Base-by-base conservation (phyloP, 441 rosid species). In the Aleurites moluccanus region DNA sequence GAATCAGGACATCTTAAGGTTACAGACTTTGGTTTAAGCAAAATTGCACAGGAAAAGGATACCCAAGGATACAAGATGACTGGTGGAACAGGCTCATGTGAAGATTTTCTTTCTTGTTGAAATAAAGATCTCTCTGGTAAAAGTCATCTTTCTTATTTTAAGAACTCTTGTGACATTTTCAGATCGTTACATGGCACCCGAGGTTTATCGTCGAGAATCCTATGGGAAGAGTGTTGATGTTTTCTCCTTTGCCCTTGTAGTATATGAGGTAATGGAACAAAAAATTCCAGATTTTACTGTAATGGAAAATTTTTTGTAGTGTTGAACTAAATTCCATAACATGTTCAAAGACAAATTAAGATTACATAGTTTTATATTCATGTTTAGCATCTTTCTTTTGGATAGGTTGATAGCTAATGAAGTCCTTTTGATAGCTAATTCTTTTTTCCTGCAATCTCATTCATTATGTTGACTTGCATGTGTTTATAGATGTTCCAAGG, bases 171-270 rank as follows among this genome's bases (percentile, higher is more conserved):
- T 69, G 25, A 20, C 55, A 21, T 40, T 75, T 15, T 72, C 81
- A 89, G 91, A 89, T 86, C 91, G 93, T 27, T 89, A 89, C 76
- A 86, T 89, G 93, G 90, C 90, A 20, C 93, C 93, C 0, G 91
- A 89, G 84, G 93, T 89, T 64, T 89, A 82, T 72, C 88, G 91
- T 56, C 86, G 91, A 68, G 91, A 87, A 79, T 86, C 93, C 45
- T 87, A 89, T 71, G 93, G 93, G 71, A 89, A 85, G 81, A 87
- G 90, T 63, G 83, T 87, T 49, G 91, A 89, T 80, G 89, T 89
- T 50, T 89, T 89, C 82, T 87, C 91, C 53, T 87, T 86, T 78
- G 90, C 93, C 45, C 75, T 89, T 67, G 75, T 86, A 69, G 81
- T 87, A 8, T 85, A 86, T 2, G 90, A 89, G 93, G 90, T 87